Evolutionary conservation across 768 basidiomycete species (phyloP), one percentile per base, ranked within the genome.

Genomic region (Mycena polygramma): DNA sequence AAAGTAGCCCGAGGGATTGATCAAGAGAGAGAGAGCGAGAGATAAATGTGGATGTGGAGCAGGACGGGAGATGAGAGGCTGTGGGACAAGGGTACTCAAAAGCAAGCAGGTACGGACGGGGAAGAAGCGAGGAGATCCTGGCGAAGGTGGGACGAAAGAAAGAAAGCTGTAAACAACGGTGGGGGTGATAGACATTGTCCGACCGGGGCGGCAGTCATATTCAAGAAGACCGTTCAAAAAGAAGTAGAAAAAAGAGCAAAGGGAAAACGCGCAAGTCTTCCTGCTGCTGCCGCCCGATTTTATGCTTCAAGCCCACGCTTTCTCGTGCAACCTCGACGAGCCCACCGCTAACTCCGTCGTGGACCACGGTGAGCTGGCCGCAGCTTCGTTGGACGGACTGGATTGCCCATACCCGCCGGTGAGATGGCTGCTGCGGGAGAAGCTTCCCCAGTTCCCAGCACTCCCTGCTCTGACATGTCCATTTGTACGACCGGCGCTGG

Each of bases 381-480:
- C 88, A 73, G 83, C 83, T 68, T 91, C 90, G 71, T 87, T 84
- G 36, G 85, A 88, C 6, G 88, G 87, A 75, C 88, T 90, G 10
- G 90, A 84, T 66, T 88, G 87, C 15, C 89, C 84, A 74, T 88
- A 89, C 55, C 55, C 39, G n/a, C 81, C 45, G 84, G 83, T 80
- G 61, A 90, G 81, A 76, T 85, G 85, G 75, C 81, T 87, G 77
- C 83, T 86, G 57, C 90, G 87, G 35, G 88, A 77, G 74, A 92
- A 84, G 75, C 81, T 88, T 51, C 84, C 91, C 93, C 93, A 94
- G 77, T 93, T 94, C 39, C 92, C 92, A 35, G 91, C 91, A 78
- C 93, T 94, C 54, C 93, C 93, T 52, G 92, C 89, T 70, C 93
- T 90, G 68, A 89, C 88, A 76, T 94, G 93, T 45, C 91, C 91